These are phyloP conservation scores for Artemisia argyi DNA, from an alignment of 129 eudicot species.

Conservation along the genomic window DNA sequence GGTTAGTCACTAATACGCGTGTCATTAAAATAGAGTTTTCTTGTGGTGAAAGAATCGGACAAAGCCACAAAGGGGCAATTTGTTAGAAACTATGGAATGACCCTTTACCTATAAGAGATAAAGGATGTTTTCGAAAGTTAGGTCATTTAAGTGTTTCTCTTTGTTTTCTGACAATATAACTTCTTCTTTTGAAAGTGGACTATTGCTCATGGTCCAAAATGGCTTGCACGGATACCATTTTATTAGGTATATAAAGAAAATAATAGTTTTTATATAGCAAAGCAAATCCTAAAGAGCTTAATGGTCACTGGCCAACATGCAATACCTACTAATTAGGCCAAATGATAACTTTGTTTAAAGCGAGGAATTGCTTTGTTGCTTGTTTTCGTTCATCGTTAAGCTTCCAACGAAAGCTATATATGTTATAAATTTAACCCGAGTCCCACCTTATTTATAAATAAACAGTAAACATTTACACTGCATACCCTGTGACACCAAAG, in stretches of 20 bases:
- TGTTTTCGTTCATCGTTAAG: not conserved
- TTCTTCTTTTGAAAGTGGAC: constrained; percentile 21
- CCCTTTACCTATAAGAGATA: not conserved
- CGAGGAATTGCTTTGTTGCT: not conserved
- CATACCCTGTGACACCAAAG: constrained; percentile 2
- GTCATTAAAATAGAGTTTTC: too few relatives aligned
- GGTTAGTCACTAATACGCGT: too few relatives aligned
- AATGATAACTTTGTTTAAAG: constrained; percentile 15
- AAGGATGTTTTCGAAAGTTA: not conserved
- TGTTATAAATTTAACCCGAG: not conserved
- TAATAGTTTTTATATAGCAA: not conserved
- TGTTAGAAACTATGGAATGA: too few relatives aligned
- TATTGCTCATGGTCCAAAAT: constrained; percentile 15
- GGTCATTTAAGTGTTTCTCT: not conserved
- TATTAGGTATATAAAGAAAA: not conserved
- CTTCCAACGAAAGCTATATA: not conserved
- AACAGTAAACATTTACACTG: not conserved
- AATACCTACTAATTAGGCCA: not conserved
- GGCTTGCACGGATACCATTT: constrained; percentile 26
- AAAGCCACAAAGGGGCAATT: too few relatives aligned
- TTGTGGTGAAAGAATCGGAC: too few relatives aligned
- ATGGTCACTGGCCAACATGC: constrained; percentile 4
- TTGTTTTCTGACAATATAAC: not conserved
- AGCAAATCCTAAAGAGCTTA: constrained; percentile 9
- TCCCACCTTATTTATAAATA: not conserved